A percentile compares a stretch with the other conserved stretches of the same genome.
Evolutionary conservation across 2,329 filamentous ascomycete genomes (phyloP).

Genomic region (Exserohilum turcica): DNA sequence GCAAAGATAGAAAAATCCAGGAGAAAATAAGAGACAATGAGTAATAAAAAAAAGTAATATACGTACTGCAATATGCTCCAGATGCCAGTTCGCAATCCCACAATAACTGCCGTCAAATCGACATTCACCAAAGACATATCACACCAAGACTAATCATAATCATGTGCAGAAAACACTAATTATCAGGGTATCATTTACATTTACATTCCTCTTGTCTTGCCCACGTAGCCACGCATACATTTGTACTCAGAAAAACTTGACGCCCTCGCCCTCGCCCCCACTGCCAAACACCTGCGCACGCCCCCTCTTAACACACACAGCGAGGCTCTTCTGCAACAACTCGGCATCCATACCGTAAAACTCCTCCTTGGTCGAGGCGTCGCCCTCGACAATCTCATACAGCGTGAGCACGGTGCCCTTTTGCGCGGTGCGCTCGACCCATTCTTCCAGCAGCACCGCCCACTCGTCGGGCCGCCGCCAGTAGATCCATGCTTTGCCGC

Average conservation of each 20-base stretch:
- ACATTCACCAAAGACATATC: too few species aligned
- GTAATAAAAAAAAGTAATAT: too few species aligned
- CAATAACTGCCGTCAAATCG: too few species aligned
- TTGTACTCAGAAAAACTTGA: slow-evolving; percentile 78
- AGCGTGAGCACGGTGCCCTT: slow-evolving; percentile 87
- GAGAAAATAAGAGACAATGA: too few species aligned
- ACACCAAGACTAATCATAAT: too few species aligned
- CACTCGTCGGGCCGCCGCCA: slow-evolving; percentile 91
- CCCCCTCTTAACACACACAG: slow-evolving; percentile 82
- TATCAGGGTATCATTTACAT: neutral
- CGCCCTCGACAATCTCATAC: slow-evolving; percentile 90
- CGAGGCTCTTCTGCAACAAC: slow-evolving; percentile 77
- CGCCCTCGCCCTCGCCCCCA: slow-evolving; percentile 73
- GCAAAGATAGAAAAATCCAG: neutral
- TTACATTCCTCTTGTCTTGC: neutral
- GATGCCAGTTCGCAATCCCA: too few species aligned
- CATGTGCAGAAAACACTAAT: neutral
- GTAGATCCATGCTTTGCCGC: slow-evolving; percentile 67
- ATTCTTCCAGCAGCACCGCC: slow-evolving; percentile 76
- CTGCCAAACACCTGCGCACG: slow-evolving; percentile 93
- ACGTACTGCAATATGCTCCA: too few species aligned
- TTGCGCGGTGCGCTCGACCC: slow-evolving; percentile 86
- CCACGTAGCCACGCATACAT: too few species aligned
- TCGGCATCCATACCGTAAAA: slow-evolving; percentile 88
- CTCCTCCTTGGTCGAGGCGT: slow-evolving; percentile 70